phyloP scores from a whole-genome alignment of 2,329 filamentous ascomycete species.

The Claviceps pazoutovae region DNA sequence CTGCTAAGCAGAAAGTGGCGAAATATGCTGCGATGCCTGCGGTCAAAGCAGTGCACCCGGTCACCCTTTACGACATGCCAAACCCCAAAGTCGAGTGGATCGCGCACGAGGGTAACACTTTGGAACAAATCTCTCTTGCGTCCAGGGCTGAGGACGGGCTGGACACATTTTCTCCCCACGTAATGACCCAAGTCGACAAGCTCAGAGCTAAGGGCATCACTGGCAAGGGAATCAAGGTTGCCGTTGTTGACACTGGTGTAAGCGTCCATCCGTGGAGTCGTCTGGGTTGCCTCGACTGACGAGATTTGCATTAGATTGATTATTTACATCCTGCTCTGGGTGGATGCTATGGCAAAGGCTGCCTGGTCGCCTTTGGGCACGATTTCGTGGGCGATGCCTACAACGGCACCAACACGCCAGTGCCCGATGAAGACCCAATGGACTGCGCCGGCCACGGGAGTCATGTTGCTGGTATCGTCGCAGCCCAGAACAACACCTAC shows the following conservation, averaged over 20 bases:
- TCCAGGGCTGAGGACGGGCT: conserved; percentile 10
- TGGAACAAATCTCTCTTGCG: conserved; percentile 7
- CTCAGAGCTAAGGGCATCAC: conserved; percentile 32
- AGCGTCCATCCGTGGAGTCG: conserved; percentile 11
- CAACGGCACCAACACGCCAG: conserved; percentile 23
- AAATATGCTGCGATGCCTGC: conserved; percentile 27
- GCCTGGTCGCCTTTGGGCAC: conserved; percentile 41
- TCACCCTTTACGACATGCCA: conserved; percentile 30
- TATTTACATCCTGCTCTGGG: conserved; percentile 50
- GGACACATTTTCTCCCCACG: conserved; percentile 34
- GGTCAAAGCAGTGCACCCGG: conserved; percentile 36
- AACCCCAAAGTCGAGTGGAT: conserved; percentile 31
- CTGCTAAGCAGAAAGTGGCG: conserved; percentile 27
- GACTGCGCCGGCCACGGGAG: conserved; percentile 47
- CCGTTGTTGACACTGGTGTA: conserved; percentile 40
- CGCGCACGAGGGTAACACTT: conserved; percentile 16
- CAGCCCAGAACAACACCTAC: conserved; percentile 37
- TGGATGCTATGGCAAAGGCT: conserved; percentile 47
- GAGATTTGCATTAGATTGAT: conserved; percentile 31
- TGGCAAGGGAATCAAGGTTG: conserved; percentile 39
- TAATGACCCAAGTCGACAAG: conserved; percentile 43
- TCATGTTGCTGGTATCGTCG: conserved; percentile 49
- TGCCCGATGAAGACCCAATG: conserved; percentile 37
- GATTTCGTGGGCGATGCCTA: conserved; percentile 45
- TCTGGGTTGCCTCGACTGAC: neutral